Percentiles rank a stretch among this genome's conserved stretches.
These are phyloP conservation scores for Vigna reflexopilosa DNA, from an alignment of 306 rosid genomes.

Conservation along the genomic window DNA sequence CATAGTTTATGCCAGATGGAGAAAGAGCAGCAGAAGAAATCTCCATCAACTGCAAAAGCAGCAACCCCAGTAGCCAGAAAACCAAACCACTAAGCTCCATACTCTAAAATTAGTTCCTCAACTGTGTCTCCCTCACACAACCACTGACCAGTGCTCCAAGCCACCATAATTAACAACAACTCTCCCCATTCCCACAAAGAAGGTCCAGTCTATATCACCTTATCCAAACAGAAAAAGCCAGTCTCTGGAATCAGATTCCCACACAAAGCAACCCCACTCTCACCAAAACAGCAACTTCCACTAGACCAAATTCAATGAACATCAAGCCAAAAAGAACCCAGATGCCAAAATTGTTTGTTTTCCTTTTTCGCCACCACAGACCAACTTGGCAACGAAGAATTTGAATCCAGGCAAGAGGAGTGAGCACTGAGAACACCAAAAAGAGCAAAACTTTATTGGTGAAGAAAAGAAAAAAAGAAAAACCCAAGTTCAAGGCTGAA, in stretches of 20 bases:
- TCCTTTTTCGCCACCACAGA: conserved; percentile 1
- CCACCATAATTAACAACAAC: conserved; percentile 49
- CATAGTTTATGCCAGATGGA: conserved; percentile 94
- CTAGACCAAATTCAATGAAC: conserved; percentile 43
- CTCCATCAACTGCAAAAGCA: conserved; percentile 61
- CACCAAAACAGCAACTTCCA: conserved; percentile 46
- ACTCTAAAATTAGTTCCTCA: conserved; percentile 40
- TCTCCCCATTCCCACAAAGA: conserved; percentile 56
- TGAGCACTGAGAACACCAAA: conserved; percentile 49
- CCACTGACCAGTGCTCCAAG: conserved; percentile 49
- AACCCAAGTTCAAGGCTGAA: conserved; percentile 43
- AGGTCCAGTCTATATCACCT: conserved; percentile 52
- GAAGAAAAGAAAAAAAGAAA: conserved; percentile 38
- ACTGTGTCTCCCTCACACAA: conserved; percentile 43
- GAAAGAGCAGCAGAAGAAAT: conserved; percentile 85
- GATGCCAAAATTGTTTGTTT: conserved; percentile 48
- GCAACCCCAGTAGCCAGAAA: conserved; percentile 59
- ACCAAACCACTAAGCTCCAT: conserved; percentile 56
- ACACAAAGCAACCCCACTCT: conserved; percentile 44
- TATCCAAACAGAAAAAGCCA: conserved; percentile 47
- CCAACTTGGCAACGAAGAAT: conserved; percentile 51
- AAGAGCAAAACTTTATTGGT: conserved; percentile 53
- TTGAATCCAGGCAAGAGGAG: conserved; percentile 52
- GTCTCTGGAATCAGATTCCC: conserved; percentile 59
- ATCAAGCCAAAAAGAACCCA: conserved; percentile 51